Evolutionary conservation across 2,329 filamentous ascomycete genomes (phyloP), one percentile per base, ranked within the genome.

Genomic region (Teratosphaeria zuluensis): DNA sequence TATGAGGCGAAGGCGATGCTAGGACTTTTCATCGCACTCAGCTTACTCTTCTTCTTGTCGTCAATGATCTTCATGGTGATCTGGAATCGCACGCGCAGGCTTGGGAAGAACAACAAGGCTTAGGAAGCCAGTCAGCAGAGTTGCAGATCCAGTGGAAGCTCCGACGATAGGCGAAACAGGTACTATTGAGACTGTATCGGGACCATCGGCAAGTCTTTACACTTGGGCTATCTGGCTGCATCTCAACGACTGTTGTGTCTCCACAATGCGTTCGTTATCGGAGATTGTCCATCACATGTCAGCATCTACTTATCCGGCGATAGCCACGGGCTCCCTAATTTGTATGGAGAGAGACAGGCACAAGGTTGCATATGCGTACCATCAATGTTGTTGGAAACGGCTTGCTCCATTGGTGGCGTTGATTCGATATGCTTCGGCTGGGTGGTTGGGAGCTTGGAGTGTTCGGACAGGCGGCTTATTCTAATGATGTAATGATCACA

Each of bases 1-100:
- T 84, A 86, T 68, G 85, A 94, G 77, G 85, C 91, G 72, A 95
- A 95, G 80, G 84, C 88, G 16, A 83, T 94, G 64, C 96, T 91
- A 92, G 91, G 90, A 0, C 75, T 96, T 61, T 83, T 84, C 72
- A 92, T 96, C 73, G 85, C 85, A 4, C 81, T 95, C 55, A 90
- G 81, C 64, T 74, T 80, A 56, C 66, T 80, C 21, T 80, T 78
- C 66, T 75, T 74, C 9, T 75, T 73, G 55, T 78, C 76, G 11
- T 73, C 68, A 56, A 65, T 75, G 9, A 69, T 80, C 32, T 66
- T 80, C 59, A 77, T 77, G 1, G 77, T 76, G 21, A 71, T 80
- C 32, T 79, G 73, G 71, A 53, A 53, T 8, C 52, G 52, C 28
- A 31, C 11, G 24, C 52, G 32, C 28, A 53, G 28, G 16, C 52